Base-by-base conservation (phyloP, 495 filamentous ascomycete species). In the Opeltia flavorubescens region DNA sequence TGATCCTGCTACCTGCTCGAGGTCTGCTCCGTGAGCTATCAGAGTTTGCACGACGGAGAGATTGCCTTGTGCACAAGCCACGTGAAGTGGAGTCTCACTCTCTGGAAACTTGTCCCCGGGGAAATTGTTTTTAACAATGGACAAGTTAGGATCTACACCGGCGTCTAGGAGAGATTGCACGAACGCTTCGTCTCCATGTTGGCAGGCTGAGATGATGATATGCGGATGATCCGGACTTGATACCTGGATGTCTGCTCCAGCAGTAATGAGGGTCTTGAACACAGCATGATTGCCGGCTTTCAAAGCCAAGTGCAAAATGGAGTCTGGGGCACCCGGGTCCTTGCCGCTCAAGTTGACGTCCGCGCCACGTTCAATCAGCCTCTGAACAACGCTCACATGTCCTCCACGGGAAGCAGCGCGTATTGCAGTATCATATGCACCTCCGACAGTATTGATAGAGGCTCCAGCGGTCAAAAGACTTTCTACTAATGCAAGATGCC, bases 181-280 rank as follows among this genome's bases (percentile, higher is more conserved):
- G 6, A 13, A 6, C 29, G 13, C 6, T 13, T 17, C 9, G 35
- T 20, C 2, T 20, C 35, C 5, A 17, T 20, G 2, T 4, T 17
- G 1, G 35, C 34, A 38, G 8, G 7, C 15, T 15, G 15, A 9
- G 15, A 15, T 20, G 1, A 20, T 17, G n/a, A n/a, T n/a, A n/a
- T n/a, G n/a, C n/a, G n/a, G n/a, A n/a, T n/a, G n/a, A n/a, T n/a
- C n/a, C n/a, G n/a, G n/a, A 4, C 35, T 8, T 4, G 13, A 4
- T 4, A 59, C 57, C 29, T 66, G 44, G 11, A 62, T 44, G 4
- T 54, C 43, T 5, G 59, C 63, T 11, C 59, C 62, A 11, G 29
- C 33, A 8, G 49, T 46, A 18, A 67, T 30, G 15, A 67, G 56
- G 1, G 20, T 21, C 21, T 53, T 35, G 17, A 60, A 52, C 5